phyloP scores from a whole-genome alignment of 1,139 yeast genomes.

The Citeromyces hawaiiensis region DNA sequence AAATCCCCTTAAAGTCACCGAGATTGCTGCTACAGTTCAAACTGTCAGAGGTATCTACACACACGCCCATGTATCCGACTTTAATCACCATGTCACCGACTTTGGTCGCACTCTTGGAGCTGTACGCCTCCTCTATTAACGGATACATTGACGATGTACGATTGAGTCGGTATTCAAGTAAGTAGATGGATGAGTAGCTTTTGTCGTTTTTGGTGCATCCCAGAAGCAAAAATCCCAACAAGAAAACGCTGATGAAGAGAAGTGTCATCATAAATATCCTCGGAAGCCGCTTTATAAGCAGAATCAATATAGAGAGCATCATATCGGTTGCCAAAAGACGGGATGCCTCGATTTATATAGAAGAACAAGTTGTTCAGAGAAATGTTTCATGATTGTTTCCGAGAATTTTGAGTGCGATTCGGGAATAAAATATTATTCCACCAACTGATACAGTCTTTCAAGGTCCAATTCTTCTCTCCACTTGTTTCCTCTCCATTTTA shows the following conservation, averaged over 20 bases:
- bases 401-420: too few relatives aligned
- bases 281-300: constrained; percentile 11
- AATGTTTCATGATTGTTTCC: too few relatives aligned
- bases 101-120: constrained; percentile 14
- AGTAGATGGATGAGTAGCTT: constrained; percentile 30
- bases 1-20: constrained; percentile 6
- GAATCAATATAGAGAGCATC: constrained; percentile 6
- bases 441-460: constrained; percentile 36
- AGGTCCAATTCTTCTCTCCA: constrained; percentile 60
- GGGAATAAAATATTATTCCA: constrained; percentile 13
- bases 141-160: constrained; percentile 23
- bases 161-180: constrained; percentile 33
- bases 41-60: constrained; percentile 12
- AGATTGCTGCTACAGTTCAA: constrained; percentile 3
- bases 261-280: constrained; percentile 12
- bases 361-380: too few relatives aligned
- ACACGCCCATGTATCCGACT: constrained; percentile 39
- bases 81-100: constrained; percentile 20
- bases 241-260: constrained; percentile 24
- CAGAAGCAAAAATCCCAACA: constrained; percentile 33
- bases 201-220: constrained; percentile 31
- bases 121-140: constrained; percentile 20
- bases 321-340: constrained; percentile 1
- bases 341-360: neutral
- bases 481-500: constrained; percentile 44